phyloP scores from a whole-genome alignment of 805 yeast species.

The Danielia reshetovae region DNA sequence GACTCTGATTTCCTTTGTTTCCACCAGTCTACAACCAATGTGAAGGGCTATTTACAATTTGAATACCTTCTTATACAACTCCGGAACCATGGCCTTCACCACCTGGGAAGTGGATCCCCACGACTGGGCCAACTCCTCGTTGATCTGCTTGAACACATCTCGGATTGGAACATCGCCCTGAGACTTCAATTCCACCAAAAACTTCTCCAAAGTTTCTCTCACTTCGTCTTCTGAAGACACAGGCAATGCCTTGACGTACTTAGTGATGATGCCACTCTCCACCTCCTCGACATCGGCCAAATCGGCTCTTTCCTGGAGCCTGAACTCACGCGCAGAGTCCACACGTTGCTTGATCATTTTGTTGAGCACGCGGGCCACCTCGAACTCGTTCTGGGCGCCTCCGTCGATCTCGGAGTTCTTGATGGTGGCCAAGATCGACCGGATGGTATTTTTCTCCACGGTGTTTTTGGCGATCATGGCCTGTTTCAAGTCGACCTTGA shows the following conservation, averaged over 20 bases:
- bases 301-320: constrained; percentile 45
- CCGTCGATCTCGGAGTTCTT: constrained; percentile 36
- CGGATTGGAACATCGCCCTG: constrained; percentile 6
- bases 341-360: constrained; percentile 47
- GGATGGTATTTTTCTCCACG: constrained; percentile 39
- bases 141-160: constrained; percentile 10
- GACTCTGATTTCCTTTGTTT: no score
- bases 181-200: constrained; percentile 13
- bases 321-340: constrained; percentile 48
- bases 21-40: background rate
- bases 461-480: constrained; percentile 23
- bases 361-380: constrained; percentile 14
- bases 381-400: constrained; percentile 20
- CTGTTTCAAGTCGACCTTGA: constrained; percentile 21
- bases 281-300: constrained; percentile 49
- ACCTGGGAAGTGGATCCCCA: constrained; percentile 20
- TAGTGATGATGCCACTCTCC: constrained; percentile 42
- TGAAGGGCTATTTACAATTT: constrained; percentile 3
- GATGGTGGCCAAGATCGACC: constrained; percentile 38
- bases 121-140: constrained; percentile 15
- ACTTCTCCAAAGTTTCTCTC: constrained; percentile 23
- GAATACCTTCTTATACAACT: constrained; percentile 15
- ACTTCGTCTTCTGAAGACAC: constrained; percentile 45
- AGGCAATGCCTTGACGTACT: constrained; percentile 39
- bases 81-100: constrained; percentile 17